Percentiles rank a stretch among this genome's conserved stretches.
Evolutionary conservation across 306 rosid species (phyloP).

Genomic region (Delonix regia): DNA sequence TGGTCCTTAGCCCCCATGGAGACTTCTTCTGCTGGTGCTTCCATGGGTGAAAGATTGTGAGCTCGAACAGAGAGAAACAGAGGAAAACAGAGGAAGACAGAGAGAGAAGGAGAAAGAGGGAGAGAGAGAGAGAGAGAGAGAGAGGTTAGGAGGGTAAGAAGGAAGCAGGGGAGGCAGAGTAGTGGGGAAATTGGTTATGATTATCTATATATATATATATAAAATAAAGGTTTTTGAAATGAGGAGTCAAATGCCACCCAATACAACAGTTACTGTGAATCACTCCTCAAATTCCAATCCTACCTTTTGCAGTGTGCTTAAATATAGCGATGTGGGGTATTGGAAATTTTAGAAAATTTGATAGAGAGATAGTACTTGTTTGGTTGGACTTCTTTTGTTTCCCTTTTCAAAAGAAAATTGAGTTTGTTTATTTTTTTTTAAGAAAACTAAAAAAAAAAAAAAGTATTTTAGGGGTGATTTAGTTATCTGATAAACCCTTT

Average conservation of each 20-base stretch:
- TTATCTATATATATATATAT: not conserved
- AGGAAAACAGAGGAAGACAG: not conserved
- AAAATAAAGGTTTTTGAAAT: not conserved
- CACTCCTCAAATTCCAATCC: constrained; percentile 19
- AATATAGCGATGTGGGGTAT: not conserved
- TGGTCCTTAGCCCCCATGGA: constrained; percentile 56
- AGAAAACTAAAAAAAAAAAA: too few relatives aligned
- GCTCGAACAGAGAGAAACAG: constrained; percentile 9
- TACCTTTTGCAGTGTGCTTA: not conserved
- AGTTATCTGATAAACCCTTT: not conserved
- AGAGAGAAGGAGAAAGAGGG: not conserved
- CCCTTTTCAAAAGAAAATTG: too few relatives aligned
- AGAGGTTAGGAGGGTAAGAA: not conserved
- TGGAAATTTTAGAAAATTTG: not conserved
- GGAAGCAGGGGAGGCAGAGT: constrained; percentile 1
- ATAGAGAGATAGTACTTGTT: not conserved
- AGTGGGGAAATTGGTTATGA: not conserved
- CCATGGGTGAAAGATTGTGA: not conserved
- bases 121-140: not conserved
- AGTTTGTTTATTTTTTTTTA: too few relatives aligned
- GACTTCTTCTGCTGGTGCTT: constrained; percentile 54
- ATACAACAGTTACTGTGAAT: not conserved
- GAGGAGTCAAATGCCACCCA: constrained; percentile 1
- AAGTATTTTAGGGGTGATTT: too few relatives aligned
- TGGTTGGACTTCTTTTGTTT: not conserved